phyloP scores from a whole-genome alignment of 192 early-diverging fungal species.

The Rhizoclosmatium sp. region DNA sequence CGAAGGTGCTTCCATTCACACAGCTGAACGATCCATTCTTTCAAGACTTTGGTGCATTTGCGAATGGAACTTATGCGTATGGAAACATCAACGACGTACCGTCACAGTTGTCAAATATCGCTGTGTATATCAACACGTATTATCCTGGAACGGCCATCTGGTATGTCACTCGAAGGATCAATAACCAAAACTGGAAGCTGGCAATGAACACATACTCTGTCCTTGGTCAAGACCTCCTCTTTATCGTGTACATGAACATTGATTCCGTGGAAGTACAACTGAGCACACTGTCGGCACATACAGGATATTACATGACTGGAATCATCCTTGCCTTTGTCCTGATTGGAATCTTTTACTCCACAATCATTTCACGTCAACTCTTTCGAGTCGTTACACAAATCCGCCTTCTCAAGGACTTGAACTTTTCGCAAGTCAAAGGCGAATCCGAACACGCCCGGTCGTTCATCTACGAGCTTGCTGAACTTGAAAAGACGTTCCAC shows the following conservation, averaged over 20 bases:
- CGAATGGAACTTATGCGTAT: background rate
- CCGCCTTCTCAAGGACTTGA: constrained; percentile 23
- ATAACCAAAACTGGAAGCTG: background rate
- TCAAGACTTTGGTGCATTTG: no score
- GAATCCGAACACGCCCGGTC: background rate
- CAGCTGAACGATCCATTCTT: no score
- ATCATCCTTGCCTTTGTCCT: constrained; percentile 16
- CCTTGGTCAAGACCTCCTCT: background rate
- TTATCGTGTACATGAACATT: background rate
- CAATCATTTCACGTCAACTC: constrained; percentile 22
- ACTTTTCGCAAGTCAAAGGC: constrained; percentile 20
- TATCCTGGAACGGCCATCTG: no score
- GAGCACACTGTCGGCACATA: background rate
- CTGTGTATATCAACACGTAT: background rate
- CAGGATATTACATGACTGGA: background rate
- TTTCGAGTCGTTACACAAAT: constrained; percentile 8
- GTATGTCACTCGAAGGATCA: background rate
- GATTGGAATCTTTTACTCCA: constrained; percentile 12
- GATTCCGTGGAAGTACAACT: background rate
- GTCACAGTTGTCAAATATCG: no score
- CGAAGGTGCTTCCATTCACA: no score
- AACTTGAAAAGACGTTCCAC: constrained; percentile 9
- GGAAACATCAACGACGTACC: no score
- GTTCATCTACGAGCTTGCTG: constrained; percentile 20
- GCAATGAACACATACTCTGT: background rate